A percentile compares a stretch with the other conserved stretches of the same genome.
These are phyloP conservation scores for Fagus crenata DNA, from an alignment of 306 rosid genomes.

Conservation along the genomic window DNA sequence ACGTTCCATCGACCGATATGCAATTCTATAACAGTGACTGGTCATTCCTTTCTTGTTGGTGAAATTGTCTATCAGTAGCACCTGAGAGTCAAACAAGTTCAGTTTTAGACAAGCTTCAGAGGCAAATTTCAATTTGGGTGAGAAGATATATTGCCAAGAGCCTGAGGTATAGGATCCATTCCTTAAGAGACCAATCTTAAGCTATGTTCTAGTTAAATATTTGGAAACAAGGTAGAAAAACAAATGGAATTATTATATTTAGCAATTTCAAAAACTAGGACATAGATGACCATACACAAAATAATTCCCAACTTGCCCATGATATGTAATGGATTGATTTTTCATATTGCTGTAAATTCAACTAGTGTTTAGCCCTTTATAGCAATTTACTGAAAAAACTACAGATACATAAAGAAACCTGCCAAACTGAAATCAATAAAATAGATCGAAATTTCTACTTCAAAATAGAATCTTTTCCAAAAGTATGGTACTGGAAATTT, in stretches of 20 bases:
- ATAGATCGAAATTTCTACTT: too few species aligned
- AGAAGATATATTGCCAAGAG: too few species aligned
- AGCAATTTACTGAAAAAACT: too few species aligned
- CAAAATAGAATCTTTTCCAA: too few species aligned
- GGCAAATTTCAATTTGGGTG: neutral
- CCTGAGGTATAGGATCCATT: neutral
- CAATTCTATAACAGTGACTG: slow-evolving; percentile 94
- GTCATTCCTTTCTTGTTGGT: slow-evolving; percentile 97
- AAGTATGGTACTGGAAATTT: too few species aligned
- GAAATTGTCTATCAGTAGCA: slow-evolving; percentile 86
- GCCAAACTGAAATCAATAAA: too few species aligned
- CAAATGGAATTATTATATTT: neutral
- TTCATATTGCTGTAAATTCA: too few species aligned
- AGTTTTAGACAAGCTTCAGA: neutral
- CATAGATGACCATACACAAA: neutral
- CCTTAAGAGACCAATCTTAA: too few species aligned
- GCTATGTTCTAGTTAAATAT: neutral
- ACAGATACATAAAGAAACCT: too few species aligned
- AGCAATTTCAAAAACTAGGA: neutral
- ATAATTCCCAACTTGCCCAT: neutral
- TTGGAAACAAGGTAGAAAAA: neutral
- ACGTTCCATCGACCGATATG: slow-evolving; percentile 62
- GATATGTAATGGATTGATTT: too few species aligned
- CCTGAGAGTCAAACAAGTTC: slow-evolving; percentile 42
- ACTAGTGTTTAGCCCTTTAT: too few species aligned